These are phyloP conservation scores for Mortierella sp. DNA, from an alignment of 371 early-diverging fungal genomes.

Conservation along the genomic window DNA sequence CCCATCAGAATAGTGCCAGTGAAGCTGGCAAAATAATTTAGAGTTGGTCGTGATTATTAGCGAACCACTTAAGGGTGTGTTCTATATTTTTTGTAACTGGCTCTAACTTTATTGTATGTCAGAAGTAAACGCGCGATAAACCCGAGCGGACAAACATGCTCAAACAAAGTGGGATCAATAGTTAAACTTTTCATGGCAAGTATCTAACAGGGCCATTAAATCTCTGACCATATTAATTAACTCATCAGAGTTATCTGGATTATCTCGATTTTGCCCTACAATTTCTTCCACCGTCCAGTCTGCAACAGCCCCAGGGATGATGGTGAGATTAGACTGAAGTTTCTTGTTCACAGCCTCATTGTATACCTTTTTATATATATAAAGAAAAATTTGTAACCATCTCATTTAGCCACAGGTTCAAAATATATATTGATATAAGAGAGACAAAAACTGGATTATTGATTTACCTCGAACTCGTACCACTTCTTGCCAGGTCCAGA, in stretches of 20 bases:
- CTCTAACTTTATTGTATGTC: no score
- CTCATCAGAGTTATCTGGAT: slow-evolving; percentile 13
- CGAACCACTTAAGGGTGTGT: no score
- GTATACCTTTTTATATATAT: slow-evolving; percentile 13
- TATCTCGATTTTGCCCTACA: slow-evolving; percentile 8
- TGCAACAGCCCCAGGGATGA: slow-evolving; percentile 35
- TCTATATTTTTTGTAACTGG: no score
- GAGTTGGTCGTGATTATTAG: no score
- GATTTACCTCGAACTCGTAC: slow-evolving; percentile 47
- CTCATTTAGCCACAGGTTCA: not conserved
- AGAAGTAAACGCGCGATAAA: no score
- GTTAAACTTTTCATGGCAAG: slow-evolving; percentile 16
- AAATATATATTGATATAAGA: not conserved
- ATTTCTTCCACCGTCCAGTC: slow-evolving; percentile 32
- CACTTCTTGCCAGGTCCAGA: slow-evolving; percentile 22
- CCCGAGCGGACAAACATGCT: no score
- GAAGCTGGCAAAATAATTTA: no score
- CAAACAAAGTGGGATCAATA: not conserved
- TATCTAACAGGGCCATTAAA: slow-evolving; percentile 24
- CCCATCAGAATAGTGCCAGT: no score
- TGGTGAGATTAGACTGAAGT: slow-evolving; percentile 20
- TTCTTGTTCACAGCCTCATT: slow-evolving; percentile 9
- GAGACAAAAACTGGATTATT: not conserved
- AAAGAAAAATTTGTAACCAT: not conserved
- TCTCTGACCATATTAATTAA: slow-evolving; percentile 21